Percentiles rank a stretch among this genome's conserved stretches.
These are phyloP conservation scores for Ailanthus altissimus DNA, from an alignment of 345 rosid genomes.

Conservation along the genomic window DNA sequence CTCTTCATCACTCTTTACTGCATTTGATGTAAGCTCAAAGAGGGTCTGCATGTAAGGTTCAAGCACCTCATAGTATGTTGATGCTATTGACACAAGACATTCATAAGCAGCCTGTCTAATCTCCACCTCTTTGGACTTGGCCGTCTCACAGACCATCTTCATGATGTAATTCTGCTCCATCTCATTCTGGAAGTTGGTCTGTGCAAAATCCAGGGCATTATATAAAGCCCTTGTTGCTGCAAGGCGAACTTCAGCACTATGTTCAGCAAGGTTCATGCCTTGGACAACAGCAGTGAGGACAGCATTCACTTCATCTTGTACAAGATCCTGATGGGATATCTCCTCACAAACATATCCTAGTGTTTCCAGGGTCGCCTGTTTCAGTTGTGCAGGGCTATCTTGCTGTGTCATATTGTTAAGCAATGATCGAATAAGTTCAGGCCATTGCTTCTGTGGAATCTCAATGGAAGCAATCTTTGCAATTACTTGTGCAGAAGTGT, in stretches of 20 bases:
- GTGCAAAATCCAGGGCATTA: slow-evolving; percentile 92
- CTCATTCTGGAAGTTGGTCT: slow-evolving; percentile 88
- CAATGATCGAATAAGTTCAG: slow-evolving; percentile 66
- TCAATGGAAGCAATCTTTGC: slow-evolving; percentile 92
- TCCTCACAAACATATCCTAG: slow-evolving; percentile 94
- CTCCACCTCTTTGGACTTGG: slow-evolving; percentile 72
- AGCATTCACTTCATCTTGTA: slow-evolving; percentile 85
- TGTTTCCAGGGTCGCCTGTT: slow-evolving; percentile 90
- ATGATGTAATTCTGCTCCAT: slow-evolving; percentile 91
- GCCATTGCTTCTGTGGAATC: slow-evolving; percentile 93
- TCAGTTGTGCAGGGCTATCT: slow-evolving; percentile 55
- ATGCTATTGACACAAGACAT: slow-evolving; percentile 94
- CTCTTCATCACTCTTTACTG: slow-evolving; percentile 85
- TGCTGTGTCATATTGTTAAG: slow-evolving; percentile 78
- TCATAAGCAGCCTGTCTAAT: slow-evolving; percentile 93
- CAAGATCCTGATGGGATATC: slow-evolving; percentile 81
- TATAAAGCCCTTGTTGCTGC: slow-evolving; percentile 80
- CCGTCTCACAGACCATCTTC: slow-evolving; percentile 93
- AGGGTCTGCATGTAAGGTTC: slow-evolving; percentile 86
- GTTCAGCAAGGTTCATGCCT: slow-evolving; percentile 86
- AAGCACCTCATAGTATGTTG: slow-evolving; percentile 79
- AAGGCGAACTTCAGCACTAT: slow-evolving; percentile 72
- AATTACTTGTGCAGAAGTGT: slow-evolving; percentile 88
- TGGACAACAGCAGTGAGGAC: slow-evolving; percentile 97
- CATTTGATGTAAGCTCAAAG: slow-evolving; percentile 85